A percentile compares a stretch with the other conserved stretches of the same genome.
These are phyloP conservation scores for Botryotinia globosa DNA, from an alignment of 2,329 filamentous ascomycete genomes.

Conservation along the genomic window DNA sequence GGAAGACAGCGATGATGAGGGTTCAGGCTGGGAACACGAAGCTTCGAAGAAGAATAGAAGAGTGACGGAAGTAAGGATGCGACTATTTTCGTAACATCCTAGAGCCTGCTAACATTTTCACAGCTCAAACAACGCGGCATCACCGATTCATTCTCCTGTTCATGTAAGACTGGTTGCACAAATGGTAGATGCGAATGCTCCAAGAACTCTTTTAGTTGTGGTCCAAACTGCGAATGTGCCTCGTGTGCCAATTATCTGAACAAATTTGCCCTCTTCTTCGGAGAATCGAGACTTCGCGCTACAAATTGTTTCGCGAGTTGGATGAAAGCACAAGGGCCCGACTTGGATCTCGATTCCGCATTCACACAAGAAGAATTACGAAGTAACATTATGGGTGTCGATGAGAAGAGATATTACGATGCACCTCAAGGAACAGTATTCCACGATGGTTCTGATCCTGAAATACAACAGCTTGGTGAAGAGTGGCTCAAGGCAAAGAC, in stretches of 20 bases:
- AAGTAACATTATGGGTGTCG: constrained; percentile 14
- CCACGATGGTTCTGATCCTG: background rate
- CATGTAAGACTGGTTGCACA: background rate
- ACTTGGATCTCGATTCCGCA: constrained; percentile 6
- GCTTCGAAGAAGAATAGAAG: constrained; percentile 4
- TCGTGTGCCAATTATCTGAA: constrained; percentile 13
- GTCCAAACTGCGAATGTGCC: constrained; percentile 9
- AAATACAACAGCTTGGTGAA: constrained; percentile 1
- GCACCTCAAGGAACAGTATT: constrained; percentile 5
- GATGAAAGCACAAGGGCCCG: background rate
- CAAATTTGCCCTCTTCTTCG: constrained; percentile 10
- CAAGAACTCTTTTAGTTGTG: constrained; percentile 8
- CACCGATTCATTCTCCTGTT: background rate
- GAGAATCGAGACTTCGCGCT: background rate
- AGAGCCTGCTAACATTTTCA: background rate
- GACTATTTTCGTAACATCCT: background rate
- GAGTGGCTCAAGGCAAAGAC: constrained; percentile 10
- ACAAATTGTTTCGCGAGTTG: constrained; percentile 15
- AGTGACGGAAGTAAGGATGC: constrained; percentile 13
- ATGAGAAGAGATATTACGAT: constrained; percentile 14
- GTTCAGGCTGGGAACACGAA: background rate
- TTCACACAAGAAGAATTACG: constrained; percentile 7
- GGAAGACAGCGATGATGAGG: background rate
- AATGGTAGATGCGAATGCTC: constrained; percentile 10
- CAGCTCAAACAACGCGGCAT: background rate